These are phyloP conservation scores for Mortierella sp. DNA, from an alignment of 371 early-diverging fungal species.

Conservation along the genomic window DNA sequence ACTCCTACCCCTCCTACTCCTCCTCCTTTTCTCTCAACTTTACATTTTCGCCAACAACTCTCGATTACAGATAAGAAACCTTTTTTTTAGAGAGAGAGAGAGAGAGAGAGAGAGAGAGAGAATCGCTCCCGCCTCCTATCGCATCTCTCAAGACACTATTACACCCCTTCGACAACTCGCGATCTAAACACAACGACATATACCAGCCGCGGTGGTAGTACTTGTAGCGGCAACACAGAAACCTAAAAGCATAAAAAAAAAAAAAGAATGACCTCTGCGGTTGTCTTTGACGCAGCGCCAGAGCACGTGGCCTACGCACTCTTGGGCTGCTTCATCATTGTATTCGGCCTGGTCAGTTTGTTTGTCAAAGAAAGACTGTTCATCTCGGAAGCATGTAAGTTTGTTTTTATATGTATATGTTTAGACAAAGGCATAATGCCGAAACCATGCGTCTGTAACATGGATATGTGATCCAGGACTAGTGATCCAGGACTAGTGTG, in stretches of 20 bases:
- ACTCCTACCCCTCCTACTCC: neutral
- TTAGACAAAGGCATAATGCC: no score
- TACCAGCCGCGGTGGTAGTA: no score
- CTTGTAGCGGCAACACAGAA: neutral
- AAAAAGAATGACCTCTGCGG: neutral
- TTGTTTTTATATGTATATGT: neutral
- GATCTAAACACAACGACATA: no score
- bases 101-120: slow-evolving; percentile 6
- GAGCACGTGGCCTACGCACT: slow-evolving; percentile 59
- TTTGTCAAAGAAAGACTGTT: slow-evolving; percentile 92
- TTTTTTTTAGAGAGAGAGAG: neutral
- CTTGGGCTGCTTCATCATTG: slow-evolving; percentile 86
- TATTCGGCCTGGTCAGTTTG: slow-evolving; percentile 92
- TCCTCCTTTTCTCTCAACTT: neutral
- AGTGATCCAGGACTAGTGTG: no score
- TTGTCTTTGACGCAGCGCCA: slow-evolving; percentile 33
- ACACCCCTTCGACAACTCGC: no score
- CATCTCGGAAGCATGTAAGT: slow-evolving; percentile 90
- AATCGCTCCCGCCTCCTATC: slow-evolving; percentile 6
- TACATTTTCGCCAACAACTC: neutral
- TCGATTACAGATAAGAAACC: neutral
- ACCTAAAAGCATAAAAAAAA: no score
- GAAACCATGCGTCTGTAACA: no score
- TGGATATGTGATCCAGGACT: no score
- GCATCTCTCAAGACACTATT: neutral